These are phyloP conservation scores for Backusella tarrabulga DNA, from an alignment of 192 early-diverging fungal species.

Conservation along the genomic window DNA sequence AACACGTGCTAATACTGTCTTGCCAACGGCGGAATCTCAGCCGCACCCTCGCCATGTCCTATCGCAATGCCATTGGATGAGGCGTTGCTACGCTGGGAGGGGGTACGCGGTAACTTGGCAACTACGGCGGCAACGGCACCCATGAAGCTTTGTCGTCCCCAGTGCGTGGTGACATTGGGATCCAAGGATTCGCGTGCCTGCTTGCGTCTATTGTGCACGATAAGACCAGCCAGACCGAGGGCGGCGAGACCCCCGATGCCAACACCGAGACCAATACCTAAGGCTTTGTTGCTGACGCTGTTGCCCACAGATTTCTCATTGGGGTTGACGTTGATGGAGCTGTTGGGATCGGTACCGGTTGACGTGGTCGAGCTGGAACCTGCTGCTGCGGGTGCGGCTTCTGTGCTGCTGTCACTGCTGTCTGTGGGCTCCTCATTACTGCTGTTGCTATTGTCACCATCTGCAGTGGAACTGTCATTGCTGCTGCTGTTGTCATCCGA, in stretches of 20 bases:
- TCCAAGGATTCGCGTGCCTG: background rate
- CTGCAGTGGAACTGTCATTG: background rate
- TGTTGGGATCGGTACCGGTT: background rate
- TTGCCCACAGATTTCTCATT: background rate
- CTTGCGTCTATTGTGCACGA: slow-evolving; percentile 21
- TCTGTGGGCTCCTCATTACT: background rate
- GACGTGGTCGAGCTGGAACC: background rate
- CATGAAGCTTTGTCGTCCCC: slow-evolving; percentile 38
- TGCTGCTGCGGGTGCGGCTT: background rate
- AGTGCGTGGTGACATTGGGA: slow-evolving; percentile 22
- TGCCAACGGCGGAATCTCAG: background rate
- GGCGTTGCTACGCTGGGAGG: slow-evolving; percentile 1
- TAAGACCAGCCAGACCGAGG: slow-evolving; percentile 30
- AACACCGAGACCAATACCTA: slow-evolving; percentile 31
- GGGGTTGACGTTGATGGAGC: background rate
- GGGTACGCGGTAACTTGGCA: slow-evolving; percentile 29
- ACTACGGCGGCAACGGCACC: slow-evolving; percentile 26
- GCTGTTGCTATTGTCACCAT: slow-evolving; percentile 5
- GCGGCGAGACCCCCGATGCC: slow-evolving; percentile 33
- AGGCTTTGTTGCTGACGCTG: slow-evolving; percentile 20
- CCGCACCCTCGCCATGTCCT: slow-evolving; percentile 1
- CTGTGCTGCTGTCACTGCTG: background rate
- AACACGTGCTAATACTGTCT: slow-evolving; percentile 4
- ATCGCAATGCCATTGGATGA: background rate
- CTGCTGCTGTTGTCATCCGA: background rate